Base-by-base conservation (phyloP, 345 rosid genomes). In the Noccaea bulbosa region DNA sequence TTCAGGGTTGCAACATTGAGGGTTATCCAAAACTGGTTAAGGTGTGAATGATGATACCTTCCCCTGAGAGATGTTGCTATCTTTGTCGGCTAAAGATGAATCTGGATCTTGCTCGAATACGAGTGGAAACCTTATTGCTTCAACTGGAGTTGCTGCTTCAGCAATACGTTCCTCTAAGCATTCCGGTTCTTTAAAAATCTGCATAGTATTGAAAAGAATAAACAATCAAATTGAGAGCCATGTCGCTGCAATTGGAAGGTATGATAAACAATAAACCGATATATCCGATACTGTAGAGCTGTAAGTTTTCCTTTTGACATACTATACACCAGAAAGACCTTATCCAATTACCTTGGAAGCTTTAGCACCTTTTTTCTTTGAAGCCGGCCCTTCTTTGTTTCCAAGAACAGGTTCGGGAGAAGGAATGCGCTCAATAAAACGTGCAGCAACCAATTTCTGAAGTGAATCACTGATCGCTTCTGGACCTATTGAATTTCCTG, bases 341-440 rank as follows among this genome's bases (percentile, higher is more conserved):
- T 45, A 62, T 46, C 30, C 70, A 75, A 55, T 39, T 82, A 93
- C 96, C 98, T 88, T 88, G 32, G 85, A 71, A 78, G 85, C 83
- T 70, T 85, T 89, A 34, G 88, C 11, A 71, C 78, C 87, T 65
- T 77, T 85, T 73, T 78, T 92, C 79, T 45, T 86, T 45, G 82
- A 62, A 67, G 74, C 70, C 51, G 72, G 56, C 55, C 76, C 87
- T 60, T 82, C 87, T 72, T 68, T 75, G 43, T 83, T 81, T 33
- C 78, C 73, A 75, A 93, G 79, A 73, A 82, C 70, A 16, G 98
- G 92, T 75, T 86, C 97, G 10, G 91, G 74, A 41, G 84, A 70
- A 34, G 98, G 98, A 75, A 92, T 85, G 51, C 85, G 89, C 69
- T 93, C 97, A 73, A 93, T 83, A 70, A 78, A 91, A 70, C 24